Evolutionary conservation across 2,329 filamentous ascomycete species (phyloP).

Genomic region (Aureobasidium sp.): DNA sequence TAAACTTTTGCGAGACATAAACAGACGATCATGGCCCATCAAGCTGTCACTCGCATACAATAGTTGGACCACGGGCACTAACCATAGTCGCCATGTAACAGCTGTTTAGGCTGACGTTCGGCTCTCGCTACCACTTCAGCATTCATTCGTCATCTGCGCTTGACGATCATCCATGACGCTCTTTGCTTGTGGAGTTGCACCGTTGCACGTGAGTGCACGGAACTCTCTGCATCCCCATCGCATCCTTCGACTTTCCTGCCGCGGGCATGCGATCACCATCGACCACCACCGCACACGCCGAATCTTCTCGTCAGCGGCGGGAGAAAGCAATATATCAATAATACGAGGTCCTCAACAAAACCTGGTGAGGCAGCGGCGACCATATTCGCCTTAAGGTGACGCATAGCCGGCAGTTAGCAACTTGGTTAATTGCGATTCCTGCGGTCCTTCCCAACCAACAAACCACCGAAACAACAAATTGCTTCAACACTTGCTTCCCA

Average conservation of each 20-base stretch:
- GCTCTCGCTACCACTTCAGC: background rate
- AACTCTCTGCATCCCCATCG: background rate
- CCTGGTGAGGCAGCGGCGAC: background rate
- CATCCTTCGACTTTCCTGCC: background rate
- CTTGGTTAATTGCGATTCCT: background rate
- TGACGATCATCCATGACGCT: background rate
- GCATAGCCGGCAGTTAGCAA: background rate
- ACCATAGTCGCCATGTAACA: background rate
- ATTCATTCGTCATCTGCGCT: background rate
- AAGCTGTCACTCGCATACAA: background rate
- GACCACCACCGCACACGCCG: background rate
- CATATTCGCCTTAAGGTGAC: background rate
- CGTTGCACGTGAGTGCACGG: background rate
- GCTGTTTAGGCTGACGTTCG: background rate
- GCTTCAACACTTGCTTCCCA: background rate
- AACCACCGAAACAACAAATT: background rate
- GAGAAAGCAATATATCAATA: constrained; percentile 3
- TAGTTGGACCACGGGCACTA: background rate
- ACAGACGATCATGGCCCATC: background rate
- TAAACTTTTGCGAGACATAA: background rate
- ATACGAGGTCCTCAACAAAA: constrained; percentile 9
- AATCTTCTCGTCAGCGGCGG: background rate
- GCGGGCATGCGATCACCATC: constrained; percentile 5
- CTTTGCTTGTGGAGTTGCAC: background rate
- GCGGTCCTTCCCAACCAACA: background rate